Conservation (phyloP, 176 grass and related monocot species). For the Raddia distichophylla region DNA sequence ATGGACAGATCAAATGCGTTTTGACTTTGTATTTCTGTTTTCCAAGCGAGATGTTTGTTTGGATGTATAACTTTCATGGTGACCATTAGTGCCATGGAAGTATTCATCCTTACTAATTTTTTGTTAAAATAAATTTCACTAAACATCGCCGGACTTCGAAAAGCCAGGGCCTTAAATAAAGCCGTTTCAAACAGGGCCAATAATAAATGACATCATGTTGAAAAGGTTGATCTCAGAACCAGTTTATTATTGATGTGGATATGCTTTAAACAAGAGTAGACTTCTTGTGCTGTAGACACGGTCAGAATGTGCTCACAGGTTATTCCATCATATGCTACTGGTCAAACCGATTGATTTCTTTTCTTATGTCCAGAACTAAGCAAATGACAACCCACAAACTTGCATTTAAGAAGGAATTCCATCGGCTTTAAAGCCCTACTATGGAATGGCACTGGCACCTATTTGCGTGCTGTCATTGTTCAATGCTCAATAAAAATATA, state of each 20-base stretch:
- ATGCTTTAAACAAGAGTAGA: background rate
- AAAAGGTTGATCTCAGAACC: background rate
- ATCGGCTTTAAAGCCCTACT: background rate
- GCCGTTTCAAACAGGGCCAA: background rate
- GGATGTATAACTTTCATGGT: background rate
- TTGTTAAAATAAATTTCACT: background rate
- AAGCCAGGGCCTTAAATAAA: too few relatives aligned
- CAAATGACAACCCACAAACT: background rate
- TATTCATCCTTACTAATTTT: background rate
- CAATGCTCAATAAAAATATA: background rate
- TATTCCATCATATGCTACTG: conserved; percentile 10
- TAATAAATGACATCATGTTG: background rate
- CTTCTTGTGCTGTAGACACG: background rate
- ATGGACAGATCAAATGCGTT: background rate
- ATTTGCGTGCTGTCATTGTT: background rate
- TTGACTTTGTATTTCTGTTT: background rate
- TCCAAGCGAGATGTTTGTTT: background rate
- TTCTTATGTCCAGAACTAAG: background rate
- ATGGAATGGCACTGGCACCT: background rate
- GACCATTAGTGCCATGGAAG: background rate
- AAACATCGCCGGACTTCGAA: too few relatives aligned
- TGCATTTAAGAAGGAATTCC: background rate
- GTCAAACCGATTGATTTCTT: conserved; percentile 9
- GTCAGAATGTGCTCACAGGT: background rate
- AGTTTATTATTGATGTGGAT: background rate